Percentiles rank a stretch among this genome's conserved stretches.
Conservation (phyloP, 2,329 filamentous ascomycete species). For the Exutisphaerella laricina region DNA sequence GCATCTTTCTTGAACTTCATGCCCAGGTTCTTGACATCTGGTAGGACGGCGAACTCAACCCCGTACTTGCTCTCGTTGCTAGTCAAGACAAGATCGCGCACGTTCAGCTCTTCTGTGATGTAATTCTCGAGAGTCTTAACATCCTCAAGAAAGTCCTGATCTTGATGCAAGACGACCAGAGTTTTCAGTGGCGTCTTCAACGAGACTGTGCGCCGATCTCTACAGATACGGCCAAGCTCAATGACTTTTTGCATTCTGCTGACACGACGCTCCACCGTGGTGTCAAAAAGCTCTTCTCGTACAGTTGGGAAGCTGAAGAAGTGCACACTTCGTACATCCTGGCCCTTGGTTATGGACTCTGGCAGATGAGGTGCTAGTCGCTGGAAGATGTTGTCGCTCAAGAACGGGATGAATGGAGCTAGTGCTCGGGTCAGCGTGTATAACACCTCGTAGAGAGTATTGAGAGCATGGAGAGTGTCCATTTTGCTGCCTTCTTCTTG, state of each 20-base stretch:
- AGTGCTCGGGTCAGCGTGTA: slow-evolving; percentile 83
- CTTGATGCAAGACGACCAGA: slow-evolving; percentile 79
- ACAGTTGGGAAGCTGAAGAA: slow-evolving; percentile 89
- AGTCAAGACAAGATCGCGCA: slow-evolving; percentile 77
- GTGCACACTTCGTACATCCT: slow-evolving; percentile 81
- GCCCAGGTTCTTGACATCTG: slow-evolving; percentile 89
- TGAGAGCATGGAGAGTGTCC: slow-evolving; percentile 84
- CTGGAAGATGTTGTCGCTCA: slow-evolving; percentile 90
- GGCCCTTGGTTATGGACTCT: slow-evolving; percentile 54
- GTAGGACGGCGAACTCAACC: slow-evolving; percentile 81
- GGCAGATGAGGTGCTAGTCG: slow-evolving; percentile 78
- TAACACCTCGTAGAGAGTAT: slow-evolving; percentile 89
- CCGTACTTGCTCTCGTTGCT: slow-evolving; percentile 86
- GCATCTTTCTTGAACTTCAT: slow-evolving; percentile 98
- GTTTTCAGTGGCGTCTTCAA: slow-evolving; percentile 89
- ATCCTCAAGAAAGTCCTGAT: slow-evolving; percentile 77
- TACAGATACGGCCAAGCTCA: slow-evolving; percentile 77
- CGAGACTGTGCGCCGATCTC: slow-evolving; percentile 77
- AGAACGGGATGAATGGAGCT: slow-evolving; percentile 91
- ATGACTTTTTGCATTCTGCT: slow-evolving; percentile 93
- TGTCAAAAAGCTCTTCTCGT: slow-evolving; percentile 79
- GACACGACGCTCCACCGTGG: slow-evolving; percentile 78
- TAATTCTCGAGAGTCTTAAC: slow-evolving; percentile 81
- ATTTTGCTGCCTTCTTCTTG: slow-evolving; percentile 65
- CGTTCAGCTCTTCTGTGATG: slow-evolving; percentile 85